Base-by-base conservation (phyloP, 805 yeast species). In the Barnettozyma sp. region DNA sequence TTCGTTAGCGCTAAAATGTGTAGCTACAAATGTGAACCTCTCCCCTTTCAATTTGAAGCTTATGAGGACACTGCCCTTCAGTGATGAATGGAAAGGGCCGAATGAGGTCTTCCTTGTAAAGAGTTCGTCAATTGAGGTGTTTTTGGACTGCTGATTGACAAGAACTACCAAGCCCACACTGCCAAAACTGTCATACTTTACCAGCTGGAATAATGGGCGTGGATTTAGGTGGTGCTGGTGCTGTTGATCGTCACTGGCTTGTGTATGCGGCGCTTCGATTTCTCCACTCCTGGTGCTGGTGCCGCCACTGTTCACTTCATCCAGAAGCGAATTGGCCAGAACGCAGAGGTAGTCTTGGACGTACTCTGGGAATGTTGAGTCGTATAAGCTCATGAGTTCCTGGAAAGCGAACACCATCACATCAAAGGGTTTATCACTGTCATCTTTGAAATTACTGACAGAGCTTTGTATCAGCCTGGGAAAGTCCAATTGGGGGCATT, bases 1-100 rank as follows among this genome's bases (percentile, higher is more conserved):
- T 54, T 85, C 95, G 46, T 74, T 72, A 0, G 97, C 97, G 22
- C 77, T 70, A 33, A 88, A 58, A 62, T 88, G 97, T 4, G 79
- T 72, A 26, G 68, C 61, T 3, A 80, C 77, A 60, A 86, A 75
- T 0, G 92, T 78, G 40, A 76, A 61, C 11, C 42, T 34, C 6
- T 46, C 43, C 2, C 43, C 44, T 4, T 35, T 34, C 1, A 48
- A 63, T 1, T 43, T 43, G n/a, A 82, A 48, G 28, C 88, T 60
- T 2, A 80, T 33, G 0, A 80, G 84, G 2, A 72, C 77, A 0
- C 77, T 88, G 1, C 95, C 95, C 55, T 88, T 88, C 48, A 83
- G 54, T 36, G 78, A 73, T 1, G 90, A 75, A 39, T 66, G 62
- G 7, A 68, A 64, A 26, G 36, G 63, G 52, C 96, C 95, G 42